Evolutionary conservation across 768 basidiomycete species (phyloP).

Genomic region (Xerocomus spinulosus): DNA sequence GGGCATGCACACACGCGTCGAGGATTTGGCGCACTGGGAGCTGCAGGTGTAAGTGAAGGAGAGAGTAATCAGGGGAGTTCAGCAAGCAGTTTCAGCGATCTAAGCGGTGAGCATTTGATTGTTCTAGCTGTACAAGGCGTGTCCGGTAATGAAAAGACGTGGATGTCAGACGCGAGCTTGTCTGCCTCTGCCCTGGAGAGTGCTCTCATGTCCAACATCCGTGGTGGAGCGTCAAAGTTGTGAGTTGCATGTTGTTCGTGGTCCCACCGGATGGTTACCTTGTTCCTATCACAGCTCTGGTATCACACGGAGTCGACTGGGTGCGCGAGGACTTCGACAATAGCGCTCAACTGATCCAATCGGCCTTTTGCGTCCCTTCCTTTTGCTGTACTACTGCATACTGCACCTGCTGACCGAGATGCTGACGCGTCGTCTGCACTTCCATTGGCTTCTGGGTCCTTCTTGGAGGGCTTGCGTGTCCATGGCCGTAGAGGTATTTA

Average conservation of each 20-base stretch:
- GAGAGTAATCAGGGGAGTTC: conserved; percentile 66
- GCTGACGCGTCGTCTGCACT: conserved; percentile 15
- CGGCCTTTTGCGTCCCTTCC: background rate
- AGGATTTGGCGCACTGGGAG: conserved; percentile 38
- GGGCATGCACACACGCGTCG: conserved; percentile 47
- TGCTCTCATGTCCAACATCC: conserved; percentile 71
- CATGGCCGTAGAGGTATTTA: conserved; percentile 12
- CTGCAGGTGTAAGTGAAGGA: conserved; percentile 45
- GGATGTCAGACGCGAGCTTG: conserved; percentile 56
- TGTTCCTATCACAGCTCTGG: conserved; percentile 25
- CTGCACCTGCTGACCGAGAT: conserved; percentile 13
- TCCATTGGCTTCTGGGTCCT: conserved; percentile 21
- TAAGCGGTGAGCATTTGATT: conserved; percentile 60
- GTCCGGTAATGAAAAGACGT: background rate
- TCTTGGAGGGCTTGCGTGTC: conserved; percentile 20
- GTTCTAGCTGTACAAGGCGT: background rate
- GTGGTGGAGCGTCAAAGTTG: conserved; percentile 63
- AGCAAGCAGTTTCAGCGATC: conserved; percentile 80
- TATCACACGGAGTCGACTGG: conserved; percentile 31
- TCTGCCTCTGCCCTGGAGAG: conserved; percentile 80
- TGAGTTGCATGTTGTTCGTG: conserved; percentile 37
- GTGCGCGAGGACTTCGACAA: conserved; percentile 25
- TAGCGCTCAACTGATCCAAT: too few relatives aligned
- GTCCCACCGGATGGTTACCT: background rate
- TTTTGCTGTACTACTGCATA: conserved; percentile 3